A percentile compares a stretch with the other conserved stretches of the same genome.
Evolutionary conservation across 805 yeast species (phyloP).

Genomic region (Nakazawaea holstii): DNA sequence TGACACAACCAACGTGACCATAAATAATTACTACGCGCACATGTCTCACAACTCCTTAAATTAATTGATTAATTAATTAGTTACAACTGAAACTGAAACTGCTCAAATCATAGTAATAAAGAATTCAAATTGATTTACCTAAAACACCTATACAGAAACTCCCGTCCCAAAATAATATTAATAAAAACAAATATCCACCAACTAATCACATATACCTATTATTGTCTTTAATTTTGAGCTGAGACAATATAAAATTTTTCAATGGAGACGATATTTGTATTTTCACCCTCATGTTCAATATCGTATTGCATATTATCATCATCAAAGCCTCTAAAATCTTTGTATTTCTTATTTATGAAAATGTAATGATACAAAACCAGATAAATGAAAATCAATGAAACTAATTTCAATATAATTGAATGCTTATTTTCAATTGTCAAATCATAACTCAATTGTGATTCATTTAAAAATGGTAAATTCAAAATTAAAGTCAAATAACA

Average conservation of each 20-base stretch:
- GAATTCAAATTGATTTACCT: no score
- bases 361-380: not conserved
- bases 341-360: not conserved
- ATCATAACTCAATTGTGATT: not conserved
- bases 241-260: slow-evolving; percentile 9
- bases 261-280: slow-evolving; percentile 4
- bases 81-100: no score
- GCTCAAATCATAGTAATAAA: no score
- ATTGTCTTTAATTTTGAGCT: not conserved
- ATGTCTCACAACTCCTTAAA: no score
- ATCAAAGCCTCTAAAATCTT: slow-evolving; percentile 8
- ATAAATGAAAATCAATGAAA: not conserved
- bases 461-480: slow-evolving; percentile 2
- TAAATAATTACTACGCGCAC: no score
- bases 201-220: not conserved
- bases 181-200: no score
- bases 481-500: not conserved
- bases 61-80: no score
- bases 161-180: no score
- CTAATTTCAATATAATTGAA: not conserved
- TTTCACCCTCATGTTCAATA: not conserved
- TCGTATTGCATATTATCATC: not conserved
- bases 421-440: not conserved
- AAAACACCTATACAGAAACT: no score
- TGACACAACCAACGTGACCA: no score